These are phyloP conservation scores for Aspergillus fumigatus DNA, from an alignment of 2,329 filamentous ascomycete genomes.

Conservation along the genomic window DNA sequence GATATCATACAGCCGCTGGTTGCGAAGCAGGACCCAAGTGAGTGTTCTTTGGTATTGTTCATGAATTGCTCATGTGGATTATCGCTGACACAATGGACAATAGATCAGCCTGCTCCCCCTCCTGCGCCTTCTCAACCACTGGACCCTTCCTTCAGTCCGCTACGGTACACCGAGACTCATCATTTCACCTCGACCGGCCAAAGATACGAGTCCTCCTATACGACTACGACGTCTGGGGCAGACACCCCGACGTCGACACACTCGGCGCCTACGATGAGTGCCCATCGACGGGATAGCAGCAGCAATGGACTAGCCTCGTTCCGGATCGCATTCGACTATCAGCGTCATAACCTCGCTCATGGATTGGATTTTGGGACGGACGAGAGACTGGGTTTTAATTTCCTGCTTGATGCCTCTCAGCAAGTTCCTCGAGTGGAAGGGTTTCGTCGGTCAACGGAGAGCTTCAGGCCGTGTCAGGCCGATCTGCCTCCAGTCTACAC, in stretches of 20 bases:
- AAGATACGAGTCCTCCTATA: conserved; percentile 23
- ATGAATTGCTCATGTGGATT: no score
- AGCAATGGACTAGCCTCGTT: conserved; percentile 26
- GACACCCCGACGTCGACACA: conserved; percentile 28
- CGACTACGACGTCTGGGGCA: conserved; percentile 25
- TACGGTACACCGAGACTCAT: conserved; percentile 25
- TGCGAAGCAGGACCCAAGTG: conserved; percentile 33
- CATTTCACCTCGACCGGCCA: conserved; percentile 18
- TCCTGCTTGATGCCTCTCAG: conserved; percentile 61
- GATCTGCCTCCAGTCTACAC: conserved; percentile 19
- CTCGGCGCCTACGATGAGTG: conserved; percentile 19
- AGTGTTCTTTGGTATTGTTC: neutral
- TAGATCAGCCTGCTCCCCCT: neutral
- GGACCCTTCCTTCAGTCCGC: conserved; percentile 14
- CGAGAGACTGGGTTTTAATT: conserved; percentile 68
- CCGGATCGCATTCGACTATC: conserved; percentile 39
- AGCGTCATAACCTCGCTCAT: conserved; percentile 44
- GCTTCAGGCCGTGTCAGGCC: conserved; percentile 18
- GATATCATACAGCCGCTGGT: conserved; percentile 47
- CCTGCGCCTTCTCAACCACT: neutral
- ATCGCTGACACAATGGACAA: neutral
- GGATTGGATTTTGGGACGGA: conserved; percentile 54
- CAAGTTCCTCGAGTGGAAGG: conserved; percentile 52
- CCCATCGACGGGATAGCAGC: conserved; percentile 26
- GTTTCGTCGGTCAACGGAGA: conserved; percentile 27